phyloP scores from a whole-genome alignment of 1,284 basidiomycete genomes.

The Cutaneotrichosporon sp. region DNA sequence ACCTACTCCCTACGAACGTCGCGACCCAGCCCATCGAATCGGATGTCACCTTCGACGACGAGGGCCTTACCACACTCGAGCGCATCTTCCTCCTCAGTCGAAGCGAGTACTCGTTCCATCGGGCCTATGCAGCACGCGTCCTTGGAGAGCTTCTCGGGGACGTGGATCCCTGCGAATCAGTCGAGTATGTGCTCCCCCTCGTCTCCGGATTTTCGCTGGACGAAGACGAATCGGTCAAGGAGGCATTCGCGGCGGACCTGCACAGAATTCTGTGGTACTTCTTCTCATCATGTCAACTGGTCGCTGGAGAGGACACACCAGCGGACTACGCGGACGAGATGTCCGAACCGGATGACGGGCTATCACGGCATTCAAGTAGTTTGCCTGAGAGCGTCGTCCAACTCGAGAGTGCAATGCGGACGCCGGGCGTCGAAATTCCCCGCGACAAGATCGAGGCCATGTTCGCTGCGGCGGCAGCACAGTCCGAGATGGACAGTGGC shows the following conservation, averaged over 20 bases:
- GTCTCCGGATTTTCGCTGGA: constrained; percentile 83
- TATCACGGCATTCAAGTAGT: background rate
- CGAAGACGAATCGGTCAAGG: constrained; percentile 85
- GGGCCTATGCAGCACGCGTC: constrained; percentile 75
- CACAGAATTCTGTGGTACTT: constrained; percentile 91
- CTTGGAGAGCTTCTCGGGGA: constrained; percentile 68
- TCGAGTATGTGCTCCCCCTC: constrained; percentile 89
- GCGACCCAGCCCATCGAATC: constrained; percentile 20
- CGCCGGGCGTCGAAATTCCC: constrained; percentile 1
- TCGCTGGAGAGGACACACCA: constrained; percentile 12
- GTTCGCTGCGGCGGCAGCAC: background rate
- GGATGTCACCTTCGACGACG: constrained; percentile 52
- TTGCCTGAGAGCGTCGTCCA: constrained; percentile 6
- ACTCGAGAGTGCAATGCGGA: constrained; percentile 4
- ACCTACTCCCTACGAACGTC: constrained; percentile 30
- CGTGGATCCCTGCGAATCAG: constrained; percentile 79
- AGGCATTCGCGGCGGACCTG: constrained; percentile 78
- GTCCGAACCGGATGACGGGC: background rate
- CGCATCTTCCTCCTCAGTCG: constrained; percentile 90
- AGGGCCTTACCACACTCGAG: constrained; percentile 77
- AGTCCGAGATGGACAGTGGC: background rate
- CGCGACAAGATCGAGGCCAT: background rate
- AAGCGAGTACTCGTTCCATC: constrained; percentile 77
- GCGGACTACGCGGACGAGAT: background rate
- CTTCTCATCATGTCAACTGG: constrained; percentile 52